Evolutionary conservation across 495 filamentous ascomycete genomes (phyloP).

Genomic region (Cercophora sp.): DNA sequence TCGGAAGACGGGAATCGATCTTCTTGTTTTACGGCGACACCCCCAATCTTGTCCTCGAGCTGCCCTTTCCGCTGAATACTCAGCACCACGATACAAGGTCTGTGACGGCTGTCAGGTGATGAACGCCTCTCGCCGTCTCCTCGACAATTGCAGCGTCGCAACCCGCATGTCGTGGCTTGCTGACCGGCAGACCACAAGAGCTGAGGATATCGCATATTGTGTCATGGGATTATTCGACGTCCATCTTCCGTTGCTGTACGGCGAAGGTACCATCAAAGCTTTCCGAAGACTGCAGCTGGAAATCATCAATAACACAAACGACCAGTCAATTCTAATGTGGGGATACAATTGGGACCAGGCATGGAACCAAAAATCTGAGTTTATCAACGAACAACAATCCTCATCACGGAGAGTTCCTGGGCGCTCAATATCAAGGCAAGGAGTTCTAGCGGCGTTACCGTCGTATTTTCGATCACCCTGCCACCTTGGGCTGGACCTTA

Average conservation of each 20-base stretch:
- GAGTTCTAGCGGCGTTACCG: not conserved
- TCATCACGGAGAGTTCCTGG: not conserved
- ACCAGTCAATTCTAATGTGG: not conserved
- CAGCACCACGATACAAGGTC: not conserved
- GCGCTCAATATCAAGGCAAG: not conserved
- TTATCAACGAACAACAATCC: too few species aligned
- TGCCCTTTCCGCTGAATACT: not conserved
- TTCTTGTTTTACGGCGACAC: not conserved
- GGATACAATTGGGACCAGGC: not conserved
- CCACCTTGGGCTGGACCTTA: not conserved
- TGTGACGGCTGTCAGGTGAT: not conserved
- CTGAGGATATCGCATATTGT: constrained; percentile 39
- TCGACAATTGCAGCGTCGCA: constrained; percentile 4
- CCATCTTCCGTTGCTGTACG: constrained; percentile 40
- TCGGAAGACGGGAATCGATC: not conserved
- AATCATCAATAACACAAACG: not conserved
- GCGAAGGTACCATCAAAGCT: constrained; percentile 30
- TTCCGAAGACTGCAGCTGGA: constrained; percentile 30
- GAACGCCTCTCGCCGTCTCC: not conserved
- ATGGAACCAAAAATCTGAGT: too few species aligned
- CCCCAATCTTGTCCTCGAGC: not conserved
- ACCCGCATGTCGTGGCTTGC: constrained; percentile 35
- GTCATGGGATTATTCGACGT: constrained; percentile 40
- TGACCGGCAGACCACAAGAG: constrained; percentile 22
- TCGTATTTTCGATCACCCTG: not conserved